Base-by-base conservation (phyloP, 352 stramenopile genomes). In the Globisporangium recalcitrans region DNA sequence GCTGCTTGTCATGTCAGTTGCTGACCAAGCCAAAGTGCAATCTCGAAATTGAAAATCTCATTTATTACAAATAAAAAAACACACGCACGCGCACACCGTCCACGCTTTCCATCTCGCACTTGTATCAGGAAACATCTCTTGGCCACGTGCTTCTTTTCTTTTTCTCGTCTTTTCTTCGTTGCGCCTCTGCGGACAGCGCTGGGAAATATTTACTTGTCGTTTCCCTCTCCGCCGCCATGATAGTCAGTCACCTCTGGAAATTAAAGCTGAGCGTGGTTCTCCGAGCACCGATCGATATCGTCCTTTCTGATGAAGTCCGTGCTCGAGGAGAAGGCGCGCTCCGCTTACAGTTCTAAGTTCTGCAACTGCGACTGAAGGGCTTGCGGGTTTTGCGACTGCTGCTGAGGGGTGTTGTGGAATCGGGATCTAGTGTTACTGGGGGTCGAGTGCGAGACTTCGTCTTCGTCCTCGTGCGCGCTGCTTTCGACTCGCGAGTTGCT, bases 311-410 rank as follows among this genome's bases (percentile, higher is more conserved):
- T 62, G 46, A 62, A 52, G 46, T 62, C 46, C 56, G 26, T 44
- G 31, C 34, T 40, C 42, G 19, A 62, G 40, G 16, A 62, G 40
- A 62, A 62, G 19, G n/a, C 56, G 55, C 38, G n/a, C 51, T 22
- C n/a, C 51, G 27, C 48, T 78, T 87, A 91, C 77, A 91, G 73
- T 66, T 91, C 82, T 71, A 89, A 65, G 67, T 91, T 89, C 65
- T 91, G 82, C 73, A 89, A 74, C 67, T 84, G 75, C 71, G 68
- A 73, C 69, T 78, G 71, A 64, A 80, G 74, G 56, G 71, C 71
- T 67, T 78, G 71, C 57, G 63, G 56, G 60, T 63, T 52, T 54
- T 71, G 71, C 47, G 74, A 53, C 24, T 77, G 75, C 49, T 78
- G 75, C 58, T 76, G 63, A 52, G 65, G 60, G 38, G 73, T 55